Evolutionary conservation across 2,329 filamentous ascomycete genomes (phyloP), one percentile per base, ranked within the genome.

Genomic region (Alternaria dauci): DNA sequence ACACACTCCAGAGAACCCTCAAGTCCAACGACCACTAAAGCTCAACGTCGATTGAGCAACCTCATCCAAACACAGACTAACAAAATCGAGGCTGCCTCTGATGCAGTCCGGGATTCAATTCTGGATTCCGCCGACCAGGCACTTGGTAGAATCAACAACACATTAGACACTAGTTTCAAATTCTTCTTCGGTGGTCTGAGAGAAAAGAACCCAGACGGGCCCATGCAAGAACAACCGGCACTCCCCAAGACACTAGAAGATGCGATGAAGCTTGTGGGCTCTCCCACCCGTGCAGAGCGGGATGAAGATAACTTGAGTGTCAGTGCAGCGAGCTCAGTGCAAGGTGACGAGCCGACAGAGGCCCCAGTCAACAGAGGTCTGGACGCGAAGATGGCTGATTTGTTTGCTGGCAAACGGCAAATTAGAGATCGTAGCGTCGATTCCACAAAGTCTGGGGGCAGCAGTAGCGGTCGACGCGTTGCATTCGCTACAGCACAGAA

Each of bases 241-340:
- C 85, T 96, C 0, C 95, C 95, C 1, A 94, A 92, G 71, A 99
- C 95, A 1, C 83, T 99, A 0, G 95, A 97, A 70, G 95, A 99
- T 72, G 95, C 94, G 16, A 87, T 93, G 47, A 94, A 93, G 76
- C 86, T 99, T 11, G 91, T 99, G 64, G 91, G 88, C 71, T 91
- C 91, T 1, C 88, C 90, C 36, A 83, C 88, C 14, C 85, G 81
- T 8, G 50, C 59, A 0, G 75, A 76, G 34, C 76, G 75, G 16
- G 76, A 79, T 23, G 87, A 89, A 3, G 88, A 90, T 38, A 84
- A 75, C 59, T 78, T 76, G 30, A 77, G 78, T 34, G 69, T 79
- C 5, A 82, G 81, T 70, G 88, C 85, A 38, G 81, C 84, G 41
- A 86, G 83, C 66, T 85, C 85, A 2, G 72, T 84, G 8, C 75